These are phyloP conservation scores for Ascochyta viciae-villosae DNA, from an alignment of 2,329 filamentous ascomycete species.

Conservation along the genomic window DNA sequence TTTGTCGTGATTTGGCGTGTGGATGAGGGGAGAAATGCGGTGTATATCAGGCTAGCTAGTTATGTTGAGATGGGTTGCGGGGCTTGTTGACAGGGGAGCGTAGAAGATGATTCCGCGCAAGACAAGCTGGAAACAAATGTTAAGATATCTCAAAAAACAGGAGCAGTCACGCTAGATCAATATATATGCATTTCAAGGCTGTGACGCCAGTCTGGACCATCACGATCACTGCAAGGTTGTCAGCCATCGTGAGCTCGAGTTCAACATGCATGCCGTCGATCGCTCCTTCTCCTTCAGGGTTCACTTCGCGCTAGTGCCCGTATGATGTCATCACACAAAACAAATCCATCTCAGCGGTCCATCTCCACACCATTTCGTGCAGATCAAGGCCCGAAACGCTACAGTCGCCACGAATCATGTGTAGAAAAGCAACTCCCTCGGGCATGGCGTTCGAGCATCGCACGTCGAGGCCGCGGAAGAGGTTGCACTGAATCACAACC, in stretches of 20 bases:
- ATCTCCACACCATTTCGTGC: constrained; percentile 12
- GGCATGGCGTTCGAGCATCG: neutral
- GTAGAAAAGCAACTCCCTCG: neutral
- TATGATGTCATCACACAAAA: constrained; percentile 13
- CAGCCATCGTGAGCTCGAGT: constrained; percentile 7
- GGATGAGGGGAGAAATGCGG: neutral
- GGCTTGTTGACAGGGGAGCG: constrained; percentile 14
- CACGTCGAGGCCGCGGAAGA: neutral
- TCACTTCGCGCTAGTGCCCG: constrained; percentile 6
- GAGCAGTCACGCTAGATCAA: neutral
- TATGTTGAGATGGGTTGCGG: constrained; percentile 16
- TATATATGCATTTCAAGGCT: constrained; percentile 12
- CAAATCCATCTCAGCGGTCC: neutral
- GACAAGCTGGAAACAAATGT: neutral
- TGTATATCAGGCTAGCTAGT: constrained; percentile 8
- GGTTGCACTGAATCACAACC: neutral
- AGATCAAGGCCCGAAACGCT: constrained; percentile 9
- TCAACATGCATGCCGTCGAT: constrained; percentile 11
- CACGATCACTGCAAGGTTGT: constrained; percentile 13
- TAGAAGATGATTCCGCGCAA: constrained; percentile 1
- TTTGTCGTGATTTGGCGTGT: neutral
- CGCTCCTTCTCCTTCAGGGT: constrained; percentile 9
- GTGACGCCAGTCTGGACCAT: constrained; percentile 14
- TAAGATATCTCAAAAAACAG: neutral
- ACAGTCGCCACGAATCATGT: constrained; percentile 7